Base-by-base conservation (phyloP, 2,329 filamentous ascomycete genomes). In the Exutisphaerella laricina region DNA sequence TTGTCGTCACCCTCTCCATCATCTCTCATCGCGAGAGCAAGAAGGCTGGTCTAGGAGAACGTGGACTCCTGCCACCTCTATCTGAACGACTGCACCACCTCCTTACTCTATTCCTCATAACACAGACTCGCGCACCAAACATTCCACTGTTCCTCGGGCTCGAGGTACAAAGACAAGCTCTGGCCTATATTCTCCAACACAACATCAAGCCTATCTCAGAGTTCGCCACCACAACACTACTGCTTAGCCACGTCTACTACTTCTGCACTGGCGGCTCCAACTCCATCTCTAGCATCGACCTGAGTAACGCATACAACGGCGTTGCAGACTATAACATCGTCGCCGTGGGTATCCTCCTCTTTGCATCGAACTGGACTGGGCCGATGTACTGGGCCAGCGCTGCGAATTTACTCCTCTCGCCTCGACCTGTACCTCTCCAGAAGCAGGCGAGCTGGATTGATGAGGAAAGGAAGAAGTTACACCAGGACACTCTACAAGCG, bases 261-360 rank as follows among this genome's bases (percentile, higher is more conserved):
- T 98, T 97, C 62, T 84, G 87, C 21, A 80, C 88, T 50, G 92
- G 89, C 17, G 88, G 88, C 61, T 87, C 86, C 34, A 98, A 98
- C 63, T 85, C 92, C 29, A 95, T 98, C 54, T 94, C 89, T 9
- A 90, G 85, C n/a, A 80, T 98, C 56, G 89, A 97, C 60, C 76
- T 98, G 14, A 94, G 88, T 4, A 94, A 84, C 60, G 89, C 89
- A 0, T 98, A 98, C 68, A 98, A 98, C 58, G 92, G 92, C 49
- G 75, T 98, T 26, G 77, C 75, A 37, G 79, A 75, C 43, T 98
- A 94, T 70, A 89, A 85, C 59, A 73, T 92, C 49, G 50, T 80
- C n/a, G 74, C 81, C 12, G 92, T 98, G 12, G 92, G 88, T 0
- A 49, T 86, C 3, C 72, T 98, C 39, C 88, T 89, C 2, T 95